A percentile compares a stretch with the other conserved stretches of the same genome.
Evolutionary conservation across 1,284 basidiomycete species (phyloP).

Genomic region (Thecaphora thlaspeos): DNA sequence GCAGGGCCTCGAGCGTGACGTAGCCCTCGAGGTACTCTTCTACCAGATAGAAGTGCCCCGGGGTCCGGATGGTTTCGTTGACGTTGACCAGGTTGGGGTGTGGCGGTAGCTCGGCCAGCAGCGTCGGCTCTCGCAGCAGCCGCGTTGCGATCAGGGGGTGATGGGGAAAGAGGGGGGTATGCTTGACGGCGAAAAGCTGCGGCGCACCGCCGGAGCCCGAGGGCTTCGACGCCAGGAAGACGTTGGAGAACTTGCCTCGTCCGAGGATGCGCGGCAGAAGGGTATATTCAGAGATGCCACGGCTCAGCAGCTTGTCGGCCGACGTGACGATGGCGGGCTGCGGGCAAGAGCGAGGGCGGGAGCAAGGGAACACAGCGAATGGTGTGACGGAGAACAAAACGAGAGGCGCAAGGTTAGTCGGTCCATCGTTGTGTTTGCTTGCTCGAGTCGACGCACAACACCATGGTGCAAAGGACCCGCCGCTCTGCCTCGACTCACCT

Average conservation of each 20-base stretch:
- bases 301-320: constrained; percentile 50
- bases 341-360: background rate
- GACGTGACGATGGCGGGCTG: constrained; percentile 38
- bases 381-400: too few relatives aligned
- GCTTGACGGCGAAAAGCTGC: constrained; percentile 62
- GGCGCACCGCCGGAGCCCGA: constrained; percentile 39
- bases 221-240: constrained; percentile 54
- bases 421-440: too few relatives aligned
- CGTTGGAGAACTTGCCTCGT: constrained; percentile 56
- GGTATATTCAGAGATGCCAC: constrained; percentile 56
- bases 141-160: constrained; percentile 64
- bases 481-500: constrained; percentile 6
- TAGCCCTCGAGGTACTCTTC: constrained; percentile 62
- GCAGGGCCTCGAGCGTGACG: constrained; percentile 57
- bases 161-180: constrained; percentile 64
- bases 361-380: background rate
- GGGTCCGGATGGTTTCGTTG: constrained; percentile 63
- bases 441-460: too few relatives aligned
- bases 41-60: constrained; percentile 65
- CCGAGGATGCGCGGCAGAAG: constrained; percentile 55
- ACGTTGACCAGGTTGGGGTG: constrained; percentile 64
- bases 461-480: background rate
- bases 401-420: too few relatives aligned
- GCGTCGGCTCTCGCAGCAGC: constrained; percentile 63
- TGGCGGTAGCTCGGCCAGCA: constrained; percentile 63